Evolutionary conservation across 192 early-diverging fungal species (phyloP).

Genomic region (Coemansia sp.): DNA sequence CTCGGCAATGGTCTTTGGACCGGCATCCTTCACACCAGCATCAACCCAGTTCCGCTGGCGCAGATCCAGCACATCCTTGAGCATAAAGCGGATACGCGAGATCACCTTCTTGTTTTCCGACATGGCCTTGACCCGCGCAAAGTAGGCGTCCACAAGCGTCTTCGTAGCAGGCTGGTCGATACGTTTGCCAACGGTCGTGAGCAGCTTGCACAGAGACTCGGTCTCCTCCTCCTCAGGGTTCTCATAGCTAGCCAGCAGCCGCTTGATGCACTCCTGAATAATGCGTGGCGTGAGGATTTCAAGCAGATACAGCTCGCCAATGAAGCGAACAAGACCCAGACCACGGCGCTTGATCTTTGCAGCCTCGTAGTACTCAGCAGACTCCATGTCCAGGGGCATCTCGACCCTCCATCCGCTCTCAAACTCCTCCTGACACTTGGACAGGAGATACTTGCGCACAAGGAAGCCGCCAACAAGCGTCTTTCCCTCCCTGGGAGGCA

Average conservation of each 20-base stretch:
- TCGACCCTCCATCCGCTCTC: constrained; percentile 86
- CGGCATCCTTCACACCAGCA: constrained; percentile 59
- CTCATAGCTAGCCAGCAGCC: constrained; percentile 69
- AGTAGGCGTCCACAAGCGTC: constrained; percentile 80
- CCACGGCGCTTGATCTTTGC: constrained; percentile 92
- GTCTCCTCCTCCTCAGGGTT: constrained; percentile 93
- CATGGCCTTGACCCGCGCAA: constrained; percentile 80
- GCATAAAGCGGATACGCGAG: constrained; percentile 92
- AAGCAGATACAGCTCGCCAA: constrained; percentile 93
- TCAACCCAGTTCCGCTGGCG: constrained; percentile 73
- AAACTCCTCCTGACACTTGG: constrained; percentile 95
- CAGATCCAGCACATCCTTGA: constrained; percentile 85
- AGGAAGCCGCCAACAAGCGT: constrained; percentile 60
- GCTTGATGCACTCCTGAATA: constrained; percentile 89
- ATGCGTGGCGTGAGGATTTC: constrained; percentile 91
- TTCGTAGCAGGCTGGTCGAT: constrained; percentile 64
- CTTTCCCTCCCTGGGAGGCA: constrained; percentile 59
- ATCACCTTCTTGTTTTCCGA: constrained; percentile 64
- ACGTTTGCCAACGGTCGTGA: constrained; percentile 84
- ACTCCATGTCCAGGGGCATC: constrained; percentile 71
- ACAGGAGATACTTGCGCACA: constrained; percentile 91
- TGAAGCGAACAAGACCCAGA: constrained; percentile 90
- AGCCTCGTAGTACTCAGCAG: constrained; percentile 79
- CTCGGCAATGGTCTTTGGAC: constrained; percentile 90
- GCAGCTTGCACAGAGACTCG: constrained; percentile 89